Evolutionary conservation across 306 rosid genomes (phyloP), one percentile per base, ranked within the genome.

Genomic region (Gastrolobium villosum): DNA sequence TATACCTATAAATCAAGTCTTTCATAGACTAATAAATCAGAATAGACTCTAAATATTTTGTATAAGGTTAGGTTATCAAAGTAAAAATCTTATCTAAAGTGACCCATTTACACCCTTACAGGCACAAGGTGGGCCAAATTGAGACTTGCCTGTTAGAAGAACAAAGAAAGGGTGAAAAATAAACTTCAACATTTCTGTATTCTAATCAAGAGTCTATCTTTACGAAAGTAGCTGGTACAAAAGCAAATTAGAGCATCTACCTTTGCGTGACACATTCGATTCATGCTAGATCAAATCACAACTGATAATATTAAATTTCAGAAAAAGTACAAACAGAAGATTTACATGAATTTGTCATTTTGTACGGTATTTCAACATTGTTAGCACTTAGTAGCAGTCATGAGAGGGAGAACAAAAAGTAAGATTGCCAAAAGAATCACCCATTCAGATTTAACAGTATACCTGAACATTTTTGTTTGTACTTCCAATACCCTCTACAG

Each of bases 231-330:
- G 71, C 4, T 59, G 20, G 55, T n/a, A 39, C 53, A 65, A 83
- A 78, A 83, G 80, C 67, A 71, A 55, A 59, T 32, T 40, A 72
- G 72, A 78, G 86, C 54, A 78, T 78, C 80, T 60, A 59, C 35
- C 77, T 78, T 78, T 78, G 86, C 77, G 45, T 83, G 77, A 72
- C 53, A 40, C 80, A 46, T 45, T 50, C 28, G 72, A 52, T 44
- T 65, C 43, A 40, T 41, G 36, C 59, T 55, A 43, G 44, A 49
- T 43, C 79, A 71, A 43, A 56, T 72, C 63, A 72, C 53, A 30
- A 9, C 36, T 56, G 49, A 20, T 14, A 28, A 5, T 45, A 36
- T 46, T 6, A 26, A 34, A 49, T 36, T 11, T 68, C 4, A 49
- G 46, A 26, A 36, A 52, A 66, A 37, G 72, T 32, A 32, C 50